Conservation (phyloP, 129 eudicot genomes). For the Oenanthe sinensis region DNA sequence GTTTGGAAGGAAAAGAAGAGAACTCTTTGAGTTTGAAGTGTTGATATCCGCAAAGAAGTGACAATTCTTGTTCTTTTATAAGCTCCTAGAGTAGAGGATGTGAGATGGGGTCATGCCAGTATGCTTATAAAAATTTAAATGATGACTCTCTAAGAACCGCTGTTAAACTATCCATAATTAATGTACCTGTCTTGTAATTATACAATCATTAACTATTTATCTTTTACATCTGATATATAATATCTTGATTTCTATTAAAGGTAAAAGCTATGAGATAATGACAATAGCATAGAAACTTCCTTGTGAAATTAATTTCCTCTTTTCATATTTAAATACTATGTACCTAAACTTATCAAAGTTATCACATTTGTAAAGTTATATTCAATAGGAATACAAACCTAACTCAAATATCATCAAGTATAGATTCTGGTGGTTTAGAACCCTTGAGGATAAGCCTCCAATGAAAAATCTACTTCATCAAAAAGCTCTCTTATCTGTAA, state of each 20-base stretch:
- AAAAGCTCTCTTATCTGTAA: background rate
- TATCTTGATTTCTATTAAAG: no score
- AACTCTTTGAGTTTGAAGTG: constrained; percentile 14
- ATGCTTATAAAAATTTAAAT: constrained; percentile 17
- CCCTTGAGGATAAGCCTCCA: constrained; percentile 6
- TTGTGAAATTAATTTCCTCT: no score
- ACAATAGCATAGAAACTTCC: no score
- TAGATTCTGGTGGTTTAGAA: background rate
- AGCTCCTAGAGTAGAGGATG: constrained; percentile 28
- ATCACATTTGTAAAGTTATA: background rate
- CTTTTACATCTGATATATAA: no score
- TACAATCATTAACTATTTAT: no score
- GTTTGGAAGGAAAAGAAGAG: background rate
- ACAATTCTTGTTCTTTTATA: constrained; percentile 40
- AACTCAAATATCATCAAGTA: background rate
- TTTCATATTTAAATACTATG: background rate
- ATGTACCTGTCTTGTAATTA: no score
- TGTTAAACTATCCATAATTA: no score
- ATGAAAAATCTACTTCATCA: background rate
- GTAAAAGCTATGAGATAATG: no score
- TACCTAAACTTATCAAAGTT: background rate
- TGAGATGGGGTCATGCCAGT: constrained; percentile 25
- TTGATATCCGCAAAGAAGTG: constrained; percentile 25
- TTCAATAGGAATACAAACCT: background rate
- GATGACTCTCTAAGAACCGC: no score